Conservation (phyloP, 1,284 basidiomycete species). For the Gymnopus androsaceus region DNA sequence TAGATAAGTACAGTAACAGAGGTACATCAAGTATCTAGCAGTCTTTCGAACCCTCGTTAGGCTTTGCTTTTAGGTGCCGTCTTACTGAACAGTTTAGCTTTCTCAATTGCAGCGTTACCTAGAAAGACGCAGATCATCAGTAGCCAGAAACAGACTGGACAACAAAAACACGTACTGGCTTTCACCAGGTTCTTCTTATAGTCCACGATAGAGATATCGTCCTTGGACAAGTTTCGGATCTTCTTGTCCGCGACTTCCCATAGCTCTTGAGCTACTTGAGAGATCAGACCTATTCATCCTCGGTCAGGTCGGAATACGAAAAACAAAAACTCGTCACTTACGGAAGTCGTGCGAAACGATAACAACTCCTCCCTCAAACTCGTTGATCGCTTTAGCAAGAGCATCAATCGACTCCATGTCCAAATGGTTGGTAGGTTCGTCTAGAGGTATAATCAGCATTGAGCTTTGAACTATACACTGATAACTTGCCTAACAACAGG, state of each 20-base stretch:
- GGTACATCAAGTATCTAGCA: not conserved
- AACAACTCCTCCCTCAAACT: slow-evolving; percentile 96
- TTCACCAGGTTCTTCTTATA: slow-evolving; percentile 84
- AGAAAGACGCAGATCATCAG: slow-evolving; percentile 18
- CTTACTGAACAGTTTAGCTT: slow-evolving; percentile 91
- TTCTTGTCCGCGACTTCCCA: slow-evolving; percentile 98
- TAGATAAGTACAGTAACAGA: too few species aligned
- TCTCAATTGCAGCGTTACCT: slow-evolving; percentile 82
- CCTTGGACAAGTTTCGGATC: slow-evolving; percentile 89
- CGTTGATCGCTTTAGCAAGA: slow-evolving; percentile 91
- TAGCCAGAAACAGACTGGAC: slow-evolving; percentile 20
- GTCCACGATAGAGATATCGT: slow-evolving; percentile 86
- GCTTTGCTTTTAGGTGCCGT: slow-evolving; percentile 64
- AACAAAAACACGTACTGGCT: slow-evolving; percentile 52
- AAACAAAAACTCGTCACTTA: slow-evolving; percentile 50
- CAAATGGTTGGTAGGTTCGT: slow-evolving; percentile 92
- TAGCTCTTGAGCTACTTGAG: slow-evolving; percentile 94
- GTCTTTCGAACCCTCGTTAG: slow-evolving; percentile 29
- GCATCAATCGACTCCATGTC: slow-evolving; percentile 97
- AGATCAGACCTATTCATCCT: slow-evolving; percentile 77
- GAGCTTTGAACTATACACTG: not conserved
- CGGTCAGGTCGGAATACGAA: slow-evolving; percentile 1
- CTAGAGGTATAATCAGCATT: slow-evolving; percentile 30
- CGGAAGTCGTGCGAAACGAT: slow-evolving; percentile 98
- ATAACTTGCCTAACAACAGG: slow-evolving; percentile 67